A percentile compares a stretch with the other conserved stretches of the same genome.
Conservation (phyloP, 2,329 filamentous ascomycete genomes). For the Fusarium sulawesiense region DNA sequence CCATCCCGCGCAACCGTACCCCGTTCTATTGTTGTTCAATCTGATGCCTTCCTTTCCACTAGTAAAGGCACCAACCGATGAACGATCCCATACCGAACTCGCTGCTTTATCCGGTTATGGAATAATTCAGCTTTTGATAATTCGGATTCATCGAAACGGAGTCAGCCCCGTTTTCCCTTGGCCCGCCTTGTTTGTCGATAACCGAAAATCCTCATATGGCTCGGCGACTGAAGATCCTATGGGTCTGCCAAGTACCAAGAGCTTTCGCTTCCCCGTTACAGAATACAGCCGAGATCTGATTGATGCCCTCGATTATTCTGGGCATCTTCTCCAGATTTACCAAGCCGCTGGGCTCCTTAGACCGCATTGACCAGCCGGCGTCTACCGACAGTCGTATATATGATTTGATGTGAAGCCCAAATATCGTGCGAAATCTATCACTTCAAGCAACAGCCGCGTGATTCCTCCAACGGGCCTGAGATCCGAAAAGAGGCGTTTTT, state of each 20-base stretch:
- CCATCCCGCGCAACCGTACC: slow-evolving; percentile 39
- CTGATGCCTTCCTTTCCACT: neutral
- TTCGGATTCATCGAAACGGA: neutral
- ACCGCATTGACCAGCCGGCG: neutral
- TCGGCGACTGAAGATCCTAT: slow-evolving; percentile 9
- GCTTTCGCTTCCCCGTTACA: slow-evolving; percentile 12
- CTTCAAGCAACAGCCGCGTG: neutral
- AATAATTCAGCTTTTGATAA: neutral
- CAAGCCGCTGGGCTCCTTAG: slow-evolving; percentile 1
- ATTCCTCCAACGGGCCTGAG: slow-evolving; percentile 33
- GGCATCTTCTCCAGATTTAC: slow-evolving; percentile 23
- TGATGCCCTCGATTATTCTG: slow-evolving; percentile 12
- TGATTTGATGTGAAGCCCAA: neutral
- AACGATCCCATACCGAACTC: neutral
- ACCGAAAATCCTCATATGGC: slow-evolving; percentile 15
- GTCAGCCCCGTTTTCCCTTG: neutral
- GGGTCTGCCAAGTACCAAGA: slow-evolving; percentile 18
- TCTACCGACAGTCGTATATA: neutral
- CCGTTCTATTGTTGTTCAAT: slow-evolving; percentile 3
- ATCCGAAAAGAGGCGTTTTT: slow-evolving; percentile 35
- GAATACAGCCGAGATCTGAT: neutral
- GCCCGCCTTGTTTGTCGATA: slow-evolving; percentile 11
- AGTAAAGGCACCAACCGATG: neutral
- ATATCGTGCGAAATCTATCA: neutral
- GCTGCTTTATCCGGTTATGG: slow-evolving; percentile 1